These are phyloP conservation scores for Aspergillus campestris DNA, from an alignment of 495 filamentous ascomycete species.

Conservation along the genomic window DNA sequence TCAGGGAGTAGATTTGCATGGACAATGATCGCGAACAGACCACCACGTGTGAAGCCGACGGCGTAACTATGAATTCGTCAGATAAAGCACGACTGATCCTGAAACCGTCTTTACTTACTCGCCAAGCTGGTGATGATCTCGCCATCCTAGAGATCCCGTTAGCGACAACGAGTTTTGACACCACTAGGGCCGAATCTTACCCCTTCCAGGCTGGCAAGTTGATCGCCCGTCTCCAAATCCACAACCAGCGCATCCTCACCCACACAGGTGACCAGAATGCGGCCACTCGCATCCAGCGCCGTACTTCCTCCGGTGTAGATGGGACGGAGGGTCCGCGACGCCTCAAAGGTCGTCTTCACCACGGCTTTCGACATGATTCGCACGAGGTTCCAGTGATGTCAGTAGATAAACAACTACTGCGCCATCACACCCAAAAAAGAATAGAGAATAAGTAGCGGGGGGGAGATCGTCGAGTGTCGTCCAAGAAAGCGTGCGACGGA, in stretches of 20 bases:
- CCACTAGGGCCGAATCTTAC: conserved; percentile 38
- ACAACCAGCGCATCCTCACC: conserved; percentile 86
- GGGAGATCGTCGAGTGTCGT: conserved; percentile 1
- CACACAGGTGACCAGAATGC: conserved; percentile 75
- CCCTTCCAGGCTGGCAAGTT: conserved; percentile 81
- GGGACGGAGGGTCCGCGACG: conserved; percentile 71
- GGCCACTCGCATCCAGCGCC: conserved; percentile 71
- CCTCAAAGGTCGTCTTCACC: conserved; percentile 80
- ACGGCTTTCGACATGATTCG: conserved; percentile 40
- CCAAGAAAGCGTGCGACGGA: conserved; percentile 2
- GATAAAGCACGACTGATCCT: conserved; percentile 12
- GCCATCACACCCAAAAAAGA: conserved; percentile 13
- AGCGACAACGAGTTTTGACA: conserved; percentile 10
- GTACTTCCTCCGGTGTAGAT: conserved; percentile 90
- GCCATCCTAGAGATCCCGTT: conserved; percentile 60
- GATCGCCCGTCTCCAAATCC: conserved; percentile 71
- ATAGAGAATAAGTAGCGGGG: not conserved
- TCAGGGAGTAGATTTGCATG: conserved; percentile 81
- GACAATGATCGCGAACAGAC: conserved; percentile 88
- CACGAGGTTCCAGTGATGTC: conserved; percentile 1
- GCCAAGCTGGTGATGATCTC: conserved; percentile 83
- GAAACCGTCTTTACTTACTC: conserved; percentile 38
- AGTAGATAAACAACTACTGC: conserved; percentile 7
- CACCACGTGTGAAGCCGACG: conserved; percentile 77
- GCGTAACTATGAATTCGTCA: conserved; percentile 53